A percentile compares a stretch with the other conserved stretches of the same genome.
Conservation (phyloP, 208 protist genomes). For the Herpetomonas muscarum region DNA sequence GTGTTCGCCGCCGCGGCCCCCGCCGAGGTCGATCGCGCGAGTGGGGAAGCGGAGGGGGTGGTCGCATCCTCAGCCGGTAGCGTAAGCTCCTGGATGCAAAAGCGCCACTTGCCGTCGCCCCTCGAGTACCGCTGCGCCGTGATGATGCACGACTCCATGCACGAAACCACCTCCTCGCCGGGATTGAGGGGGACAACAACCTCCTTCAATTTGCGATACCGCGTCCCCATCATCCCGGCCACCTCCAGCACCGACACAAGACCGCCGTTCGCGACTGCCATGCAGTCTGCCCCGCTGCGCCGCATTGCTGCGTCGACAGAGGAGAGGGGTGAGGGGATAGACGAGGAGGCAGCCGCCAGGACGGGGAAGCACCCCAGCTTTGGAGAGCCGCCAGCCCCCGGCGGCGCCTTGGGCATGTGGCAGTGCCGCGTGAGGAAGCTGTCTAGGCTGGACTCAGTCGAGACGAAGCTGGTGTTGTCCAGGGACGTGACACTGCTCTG, state of each 20-base stretch:
- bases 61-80: background rate
- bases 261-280: background rate
- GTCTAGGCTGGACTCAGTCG: background rate
- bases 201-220: constrained; percentile 2
- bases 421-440: constrained; percentile 2
- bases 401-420: background rate
- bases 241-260: constrained; percentile 4
- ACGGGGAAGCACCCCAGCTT: background rate
- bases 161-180: constrained; percentile 9
- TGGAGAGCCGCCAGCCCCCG: background rate
- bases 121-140: constrained; percentile 2
- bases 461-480: background rate
- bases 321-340: background rate
- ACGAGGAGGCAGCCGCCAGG: background rate
- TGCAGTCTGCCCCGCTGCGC: background rate
- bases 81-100: constrained; percentile 3
- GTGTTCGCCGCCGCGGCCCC: background rate
- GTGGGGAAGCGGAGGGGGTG: background rate
- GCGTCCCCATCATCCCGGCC: constrained; percentile 19
- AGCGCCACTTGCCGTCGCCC: constrained; percentile 4
- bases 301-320: background rate
- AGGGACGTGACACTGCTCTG: background rate
- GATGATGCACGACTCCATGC: background rate
- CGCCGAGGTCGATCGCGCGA: background rate
- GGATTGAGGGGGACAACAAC: background rate